phyloP scores from a whole-genome alignment of 371 early-diverging fungal genomes.

The Saksenaea oblongispora region DNA sequence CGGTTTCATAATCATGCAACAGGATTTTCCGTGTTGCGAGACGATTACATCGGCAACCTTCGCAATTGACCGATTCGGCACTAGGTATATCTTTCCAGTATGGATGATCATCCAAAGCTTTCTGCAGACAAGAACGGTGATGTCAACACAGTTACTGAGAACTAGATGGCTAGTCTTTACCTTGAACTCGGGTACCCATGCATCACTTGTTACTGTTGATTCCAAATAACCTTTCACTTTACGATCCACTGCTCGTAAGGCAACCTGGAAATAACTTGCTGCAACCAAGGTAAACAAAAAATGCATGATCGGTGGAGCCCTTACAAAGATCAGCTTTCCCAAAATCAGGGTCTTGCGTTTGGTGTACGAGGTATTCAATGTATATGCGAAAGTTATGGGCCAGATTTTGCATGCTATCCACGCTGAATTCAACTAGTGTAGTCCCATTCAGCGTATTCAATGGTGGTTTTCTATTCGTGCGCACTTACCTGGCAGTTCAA shows the following conservation, averaged over 20 bases:
- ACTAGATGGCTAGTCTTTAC: background rate
- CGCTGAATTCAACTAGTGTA: slow-evolving; percentile 16
- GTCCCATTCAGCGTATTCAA: background rate
- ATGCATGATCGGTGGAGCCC: background rate
- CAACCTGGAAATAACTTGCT: slow-evolving; percentile 14
- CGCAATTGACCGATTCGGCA: slow-evolving; percentile 6
- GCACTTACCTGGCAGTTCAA: slow-evolving; percentile 16
- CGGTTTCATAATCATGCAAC: slow-evolving; percentile 8
- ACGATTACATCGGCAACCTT: slow-evolving; percentile 20
- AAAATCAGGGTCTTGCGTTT: slow-evolving; percentile 10
- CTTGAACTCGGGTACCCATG: slow-evolving; percentile 24
- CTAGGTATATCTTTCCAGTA: background rate
- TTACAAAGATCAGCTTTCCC: background rate
- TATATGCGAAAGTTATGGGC: slow-evolving; percentile 19
- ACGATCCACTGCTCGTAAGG: slow-evolving; percentile 18
- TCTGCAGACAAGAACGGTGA: slow-evolving; percentile 1
- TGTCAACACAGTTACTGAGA: background rate
- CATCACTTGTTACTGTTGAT: slow-evolving; percentile 20
- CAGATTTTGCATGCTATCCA: slow-evolving; percentile 11
- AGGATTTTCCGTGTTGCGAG: slow-evolving; percentile 9
- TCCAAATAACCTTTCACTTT: slow-evolving; percentile 14
- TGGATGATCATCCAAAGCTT: slow-evolving; percentile 20
- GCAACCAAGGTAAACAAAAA: slow-evolving; percentile 1
- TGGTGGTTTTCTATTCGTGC: background rate
- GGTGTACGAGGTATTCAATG: slow-evolving; percentile 18